These are phyloP conservation scores for Truncatella angustata DNA, from an alignment of 2,329 filamentous ascomycete species.

Conservation along the genomic window DNA sequence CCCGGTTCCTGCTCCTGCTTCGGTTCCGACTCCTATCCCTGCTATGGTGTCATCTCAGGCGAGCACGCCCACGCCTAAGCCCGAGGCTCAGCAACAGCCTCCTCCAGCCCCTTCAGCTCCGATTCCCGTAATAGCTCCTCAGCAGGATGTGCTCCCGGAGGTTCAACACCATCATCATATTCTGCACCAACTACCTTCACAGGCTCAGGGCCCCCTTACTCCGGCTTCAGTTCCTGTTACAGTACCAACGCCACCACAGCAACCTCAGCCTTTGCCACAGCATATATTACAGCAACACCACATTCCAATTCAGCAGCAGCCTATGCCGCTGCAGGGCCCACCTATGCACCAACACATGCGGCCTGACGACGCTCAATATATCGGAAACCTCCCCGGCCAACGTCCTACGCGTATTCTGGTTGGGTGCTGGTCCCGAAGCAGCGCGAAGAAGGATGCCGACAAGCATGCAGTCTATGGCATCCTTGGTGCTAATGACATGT, in stretches of 20 bases:
- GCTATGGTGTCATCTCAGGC: neutral
- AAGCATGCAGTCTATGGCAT: conserved; percentile 64
- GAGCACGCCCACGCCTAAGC: neutral
- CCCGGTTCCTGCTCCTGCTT: too few species aligned
- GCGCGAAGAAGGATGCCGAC: conserved; percentile 42
- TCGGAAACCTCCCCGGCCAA: conserved; percentile 44
- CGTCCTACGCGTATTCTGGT: conserved; percentile 57
- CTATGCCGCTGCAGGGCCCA: neutral
- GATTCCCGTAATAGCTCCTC: neutral
- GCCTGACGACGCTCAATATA: conserved; percentile 1
- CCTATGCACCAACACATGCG: neutral
- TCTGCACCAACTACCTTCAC: neutral
- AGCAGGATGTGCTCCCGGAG: conserved; percentile 5
- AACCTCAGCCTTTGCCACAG: neutral
- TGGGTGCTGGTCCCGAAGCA: conserved; percentile 59
- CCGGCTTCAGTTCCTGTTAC: neutral
- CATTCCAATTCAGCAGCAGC: neutral
- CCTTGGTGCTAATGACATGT: conserved; percentile 62
- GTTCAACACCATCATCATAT: conserved; percentile 13
- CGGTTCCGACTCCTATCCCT: conserved; percentile 15
- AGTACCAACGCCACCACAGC: neutral
- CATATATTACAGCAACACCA: neutral
- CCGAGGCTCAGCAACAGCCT: neutral
- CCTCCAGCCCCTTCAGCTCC: neutral
- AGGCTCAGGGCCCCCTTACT: neutral